Conservation (phyloP, 1,284 basidiomycete species). For the Trichosporon faecale region DNA sequence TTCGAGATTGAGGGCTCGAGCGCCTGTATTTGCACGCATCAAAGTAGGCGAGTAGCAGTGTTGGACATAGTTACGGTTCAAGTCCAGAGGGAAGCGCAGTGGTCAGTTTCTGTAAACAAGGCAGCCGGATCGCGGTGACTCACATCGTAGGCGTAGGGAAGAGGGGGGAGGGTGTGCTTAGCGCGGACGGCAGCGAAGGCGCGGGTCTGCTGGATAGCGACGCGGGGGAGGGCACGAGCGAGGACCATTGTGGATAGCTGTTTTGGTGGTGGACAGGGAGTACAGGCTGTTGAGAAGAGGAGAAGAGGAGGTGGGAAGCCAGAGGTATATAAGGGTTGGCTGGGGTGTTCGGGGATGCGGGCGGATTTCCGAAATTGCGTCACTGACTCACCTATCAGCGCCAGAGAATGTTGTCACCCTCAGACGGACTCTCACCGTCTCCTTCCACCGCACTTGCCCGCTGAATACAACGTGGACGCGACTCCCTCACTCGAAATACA, state of each 20-base stretch:
- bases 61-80: neutral
- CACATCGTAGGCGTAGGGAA: constrained; percentile 88
- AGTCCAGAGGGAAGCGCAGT: neutral
- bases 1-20: constrained; percentile 59
- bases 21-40: constrained; percentile 38
- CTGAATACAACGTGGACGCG: neutral
- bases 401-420: constrained; percentile 2
- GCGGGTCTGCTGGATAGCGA: constrained; percentile 15
- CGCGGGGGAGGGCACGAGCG: constrained; percentile 24
- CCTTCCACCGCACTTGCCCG: neutral
- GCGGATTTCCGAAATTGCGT: constrained; percentile 11
- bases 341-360: neutral
- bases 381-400: constrained; percentile 9
- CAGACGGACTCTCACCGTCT: neutral
- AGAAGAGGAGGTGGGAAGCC: neutral
- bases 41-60: neutral
- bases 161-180: constrained; percentile 64
- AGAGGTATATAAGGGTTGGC: neutral
- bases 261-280: constrained; percentile 7
- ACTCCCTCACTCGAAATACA: neutral
- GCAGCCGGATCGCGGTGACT: constrained; percentile 35
- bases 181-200: constrained; percentile 40
- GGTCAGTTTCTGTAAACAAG: neutral
- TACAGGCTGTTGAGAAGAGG: constrained; percentile 3
- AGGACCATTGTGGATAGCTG: constrained; percentile 19